Evolutionary conservation across 345 rosid species (phyloP).

Genomic region (Camelina sativa): DNA sequence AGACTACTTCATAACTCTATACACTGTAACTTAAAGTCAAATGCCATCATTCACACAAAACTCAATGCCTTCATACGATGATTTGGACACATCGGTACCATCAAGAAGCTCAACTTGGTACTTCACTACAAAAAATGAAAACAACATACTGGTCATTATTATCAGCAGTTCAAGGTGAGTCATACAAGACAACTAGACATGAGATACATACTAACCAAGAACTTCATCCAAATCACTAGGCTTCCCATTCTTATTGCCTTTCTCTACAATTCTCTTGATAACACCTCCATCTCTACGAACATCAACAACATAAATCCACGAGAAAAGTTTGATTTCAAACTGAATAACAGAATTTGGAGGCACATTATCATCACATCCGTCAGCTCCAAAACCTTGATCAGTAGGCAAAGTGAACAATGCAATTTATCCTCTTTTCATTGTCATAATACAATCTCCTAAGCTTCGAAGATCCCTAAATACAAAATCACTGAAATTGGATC

Average conservation of each 20-base stretch:
- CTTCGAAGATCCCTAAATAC: neutral
- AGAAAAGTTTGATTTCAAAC: neutral
- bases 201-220: conserved; percentile 5
- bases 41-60: neutral
- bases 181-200: neutral
- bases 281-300: neutral
- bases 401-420: neutral
- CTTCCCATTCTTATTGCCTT: neutral
- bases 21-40: neutral
- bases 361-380: neutral
- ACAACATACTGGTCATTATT: neutral
- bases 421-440: neutral
- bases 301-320: neutral
- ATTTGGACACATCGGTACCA: neutral
- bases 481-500: neutral
- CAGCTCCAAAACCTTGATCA: conserved; percentile 2
- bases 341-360: neutral
- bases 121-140: neutral
- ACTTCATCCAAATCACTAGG: conserved; percentile 1
- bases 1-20: no score
- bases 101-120: conserved; percentile 4
- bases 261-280: neutral
- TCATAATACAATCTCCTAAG: neutral
- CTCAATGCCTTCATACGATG: neutral
- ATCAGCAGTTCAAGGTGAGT: neutral